Conservation (phyloP, 495 filamentous ascomycete species). For the Talaromyces nanjingensis region DNA sequence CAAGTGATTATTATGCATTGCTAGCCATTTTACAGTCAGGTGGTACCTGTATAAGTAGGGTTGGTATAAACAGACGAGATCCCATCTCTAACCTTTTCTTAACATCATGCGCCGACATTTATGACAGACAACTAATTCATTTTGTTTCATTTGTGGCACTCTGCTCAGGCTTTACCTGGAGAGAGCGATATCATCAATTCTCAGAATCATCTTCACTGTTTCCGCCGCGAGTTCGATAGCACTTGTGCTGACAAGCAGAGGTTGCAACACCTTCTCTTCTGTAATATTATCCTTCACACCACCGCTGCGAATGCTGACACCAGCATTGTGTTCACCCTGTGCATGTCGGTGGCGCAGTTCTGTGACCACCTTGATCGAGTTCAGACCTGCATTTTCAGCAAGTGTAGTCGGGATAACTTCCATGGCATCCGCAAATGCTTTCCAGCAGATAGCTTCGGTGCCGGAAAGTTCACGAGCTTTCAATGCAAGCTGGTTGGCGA, state of each 20-base stretch:
- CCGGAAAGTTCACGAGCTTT: conserved; percentile 76
- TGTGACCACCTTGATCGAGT: conserved; percentile 98
- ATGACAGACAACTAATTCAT: conserved; percentile 6
- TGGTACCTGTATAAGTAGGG: neutral
- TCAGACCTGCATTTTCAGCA: conserved; percentile 94
- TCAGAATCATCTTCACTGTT: conserved; percentile 97
- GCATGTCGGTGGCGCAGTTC: conserved; percentile 90
- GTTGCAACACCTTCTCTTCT: conserved; percentile 97
- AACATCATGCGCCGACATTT: conserved; percentile 5
- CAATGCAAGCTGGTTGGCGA: conserved; percentile 72
- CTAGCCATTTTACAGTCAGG: conserved; percentile 3
- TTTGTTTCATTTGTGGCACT: conserved; percentile 1
- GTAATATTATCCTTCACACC: conserved; percentile 92
- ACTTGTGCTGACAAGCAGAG: conserved; percentile 90
- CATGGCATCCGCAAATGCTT: conserved; percentile 95
- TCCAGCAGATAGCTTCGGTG: conserved; percentile 96
- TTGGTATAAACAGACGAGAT: conserved; percentile 5
- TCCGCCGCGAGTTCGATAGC: conserved; percentile 94
- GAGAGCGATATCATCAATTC: conserved; percentile 90
- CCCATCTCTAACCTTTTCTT: conserved; percentile 1
- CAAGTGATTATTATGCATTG: neutral
- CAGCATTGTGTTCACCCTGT: conserved; percentile 88
- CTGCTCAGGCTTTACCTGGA: conserved; percentile 38
- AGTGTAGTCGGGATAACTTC: conserved; percentile 96
- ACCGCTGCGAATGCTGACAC: conserved; percentile 93